These are phyloP conservation scores for Pleurotus djamor DNA, from an alignment of 768 basidiomycete genomes.

Conservation along the genomic window DNA sequence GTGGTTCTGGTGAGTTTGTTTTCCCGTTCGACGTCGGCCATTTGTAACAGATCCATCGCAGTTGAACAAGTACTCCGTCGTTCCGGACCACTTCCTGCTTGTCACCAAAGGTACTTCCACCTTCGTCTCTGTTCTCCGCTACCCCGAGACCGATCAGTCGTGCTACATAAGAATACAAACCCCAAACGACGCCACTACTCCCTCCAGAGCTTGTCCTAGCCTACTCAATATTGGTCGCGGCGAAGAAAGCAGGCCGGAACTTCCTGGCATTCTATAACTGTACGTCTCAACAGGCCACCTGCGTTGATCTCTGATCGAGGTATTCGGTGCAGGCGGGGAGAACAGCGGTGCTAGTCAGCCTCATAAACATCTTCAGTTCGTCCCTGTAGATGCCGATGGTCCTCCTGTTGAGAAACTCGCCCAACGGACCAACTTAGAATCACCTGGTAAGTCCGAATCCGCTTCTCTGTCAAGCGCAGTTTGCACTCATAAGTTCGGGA, in stretches of 20 bases:
- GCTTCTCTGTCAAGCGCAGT: neutral
- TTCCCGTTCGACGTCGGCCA: neutral
- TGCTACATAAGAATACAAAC: slow-evolving; percentile 54
- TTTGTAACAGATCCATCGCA: slow-evolving; percentile 20
- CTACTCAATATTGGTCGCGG: slow-evolving; percentile 73
- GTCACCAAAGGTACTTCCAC: slow-evolving; percentile 67
- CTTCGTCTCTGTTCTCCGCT: neutral
- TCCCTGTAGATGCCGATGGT: slow-evolving; percentile 59
- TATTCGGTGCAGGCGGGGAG: slow-evolving; percentile 52
- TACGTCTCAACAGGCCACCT: slow-evolving; percentile 24
- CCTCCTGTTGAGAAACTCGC: slow-evolving; percentile 81
- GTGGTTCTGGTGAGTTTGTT: slow-evolving; percentile 58
- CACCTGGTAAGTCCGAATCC: slow-evolving; percentile 37
- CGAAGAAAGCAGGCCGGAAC: slow-evolving; percentile 51
- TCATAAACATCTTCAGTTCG: slow-evolving; percentile 90
- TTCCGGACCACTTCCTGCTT: slow-evolving; percentile 84
- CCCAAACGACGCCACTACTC: slow-evolving; percentile 77
- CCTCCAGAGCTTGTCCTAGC: slow-evolving; percentile 78
- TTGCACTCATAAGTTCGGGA: neutral
- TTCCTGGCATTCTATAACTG: slow-evolving; percentile 93
- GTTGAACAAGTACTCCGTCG: slow-evolving; percentile 87
- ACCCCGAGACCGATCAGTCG: neutral
- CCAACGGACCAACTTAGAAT: slow-evolving; percentile 53
- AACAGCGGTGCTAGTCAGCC: slow-evolving; percentile 86
- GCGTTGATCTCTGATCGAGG: neutral